Percentiles rank a stretch among this genome's conserved stretches.
phyloP scores from a whole-genome alignment of 306 rosid species.

The Inga leiocalycina region DNA sequence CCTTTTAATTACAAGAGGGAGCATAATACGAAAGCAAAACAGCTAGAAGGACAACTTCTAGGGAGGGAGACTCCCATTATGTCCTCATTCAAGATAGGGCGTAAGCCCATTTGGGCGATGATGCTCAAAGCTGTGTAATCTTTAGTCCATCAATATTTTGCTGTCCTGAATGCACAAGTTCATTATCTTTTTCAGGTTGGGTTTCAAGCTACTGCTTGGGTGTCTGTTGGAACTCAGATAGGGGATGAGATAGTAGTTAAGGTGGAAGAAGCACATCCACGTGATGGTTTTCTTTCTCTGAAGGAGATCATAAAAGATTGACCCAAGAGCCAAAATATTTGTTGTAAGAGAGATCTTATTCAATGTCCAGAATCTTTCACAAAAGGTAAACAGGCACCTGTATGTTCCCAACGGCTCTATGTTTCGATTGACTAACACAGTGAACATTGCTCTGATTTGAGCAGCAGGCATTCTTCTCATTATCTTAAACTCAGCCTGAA shows the following conservation, averaged over 20 bases:
- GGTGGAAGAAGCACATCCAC: constrained; percentile 88
- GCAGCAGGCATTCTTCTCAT: constrained; percentile 1
- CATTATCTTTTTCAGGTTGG: constrained; percentile 73
- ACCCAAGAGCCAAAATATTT: constrained; percentile 20
- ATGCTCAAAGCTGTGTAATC: background rate
- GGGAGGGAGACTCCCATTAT: too few species aligned
- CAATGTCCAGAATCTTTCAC: background rate
- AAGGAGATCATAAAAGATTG: constrained; percentile 64
- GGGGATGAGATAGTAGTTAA: constrained; percentile 82
- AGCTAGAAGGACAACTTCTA: too few species aligned
- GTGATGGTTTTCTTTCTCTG: constrained; percentile 73
- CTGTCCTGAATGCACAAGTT: constrained; percentile 11
- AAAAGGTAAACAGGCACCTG: constrained; percentile 29
- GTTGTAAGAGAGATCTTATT: background rate
- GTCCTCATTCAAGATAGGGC: too few species aligned
- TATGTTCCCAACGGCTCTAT: background rate
- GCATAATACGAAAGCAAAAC: too few species aligned
- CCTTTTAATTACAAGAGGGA: too few species aligned
- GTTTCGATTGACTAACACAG: background rate
- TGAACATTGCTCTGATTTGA: background rate
- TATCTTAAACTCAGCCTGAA: constrained; percentile 5
- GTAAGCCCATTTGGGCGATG: too few species aligned
- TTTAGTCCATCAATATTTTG: background rate
- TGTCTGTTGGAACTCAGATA: constrained; percentile 69
- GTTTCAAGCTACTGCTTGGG: constrained; percentile 75